Conservation (phyloP, 2,329 filamentous ascomycete species). For the Zymoseptoria brevis region DNA sequence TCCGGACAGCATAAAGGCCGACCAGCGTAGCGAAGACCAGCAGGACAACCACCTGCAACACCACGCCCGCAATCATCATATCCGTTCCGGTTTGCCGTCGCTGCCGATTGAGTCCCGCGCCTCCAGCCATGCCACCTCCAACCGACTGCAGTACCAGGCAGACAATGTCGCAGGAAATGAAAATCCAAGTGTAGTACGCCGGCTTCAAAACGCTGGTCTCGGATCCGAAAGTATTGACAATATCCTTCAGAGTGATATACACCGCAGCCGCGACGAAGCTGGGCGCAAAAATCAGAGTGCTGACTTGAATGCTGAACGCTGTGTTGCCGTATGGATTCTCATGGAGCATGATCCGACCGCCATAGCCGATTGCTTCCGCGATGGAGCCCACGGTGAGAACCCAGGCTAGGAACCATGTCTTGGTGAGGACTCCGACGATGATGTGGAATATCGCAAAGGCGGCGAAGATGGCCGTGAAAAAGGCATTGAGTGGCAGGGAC, state of each 20-base stretch:
- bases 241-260: constrained; percentile 41
- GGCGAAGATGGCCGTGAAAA: constrained; percentile 33
- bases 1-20: not conserved
- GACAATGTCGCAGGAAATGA: constrained; percentile 45
- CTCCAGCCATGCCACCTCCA: constrained; percentile 38
- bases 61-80: constrained; percentile 58
- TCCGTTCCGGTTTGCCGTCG: constrained; percentile 42
- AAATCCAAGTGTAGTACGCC: constrained; percentile 41
- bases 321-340: constrained; percentile 34
- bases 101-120: constrained; percentile 24
- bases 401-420: constrained; percentile 33
- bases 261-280: constrained; percentile 40
- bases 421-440: constrained; percentile 27
- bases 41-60: constrained; percentile 53
- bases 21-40: constrained; percentile 42
- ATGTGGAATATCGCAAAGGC: constrained; percentile 29
- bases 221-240: constrained; percentile 37
- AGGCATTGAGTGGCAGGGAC: constrained; percentile 29
- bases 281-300: constrained; percentile 36
- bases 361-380: constrained; percentile 37
- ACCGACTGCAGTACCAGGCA: constrained; percentile 54
- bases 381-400: constrained; percentile 34
- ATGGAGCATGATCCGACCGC: constrained; percentile 35
- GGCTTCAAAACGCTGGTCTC: constrained; percentile 36
- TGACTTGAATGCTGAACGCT: constrained; percentile 37